Percentiles rank a stretch among this genome's conserved stretches.
Evolutionary conservation across 2,329 filamentous ascomycete genomes (phyloP).

Genomic region (Nemania serpens): DNA sequence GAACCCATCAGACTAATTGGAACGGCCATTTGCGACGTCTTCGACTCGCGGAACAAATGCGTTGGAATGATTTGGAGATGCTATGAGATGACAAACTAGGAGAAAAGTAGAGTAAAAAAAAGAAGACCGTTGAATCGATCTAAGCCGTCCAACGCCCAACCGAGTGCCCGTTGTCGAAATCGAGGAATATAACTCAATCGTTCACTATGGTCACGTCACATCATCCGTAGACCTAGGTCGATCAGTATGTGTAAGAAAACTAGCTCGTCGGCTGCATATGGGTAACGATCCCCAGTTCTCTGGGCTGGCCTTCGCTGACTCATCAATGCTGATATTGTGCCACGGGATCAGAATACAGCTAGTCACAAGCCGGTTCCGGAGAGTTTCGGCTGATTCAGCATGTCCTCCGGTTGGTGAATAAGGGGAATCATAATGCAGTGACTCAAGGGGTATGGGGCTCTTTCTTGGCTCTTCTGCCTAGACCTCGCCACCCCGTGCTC

Average conservation of each 20-base stretch:
- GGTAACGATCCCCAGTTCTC: not conserved
- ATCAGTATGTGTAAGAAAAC: conserved; percentile 9
- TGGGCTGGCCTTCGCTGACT: conserved; percentile 3
- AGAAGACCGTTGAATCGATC: conserved; percentile 20
- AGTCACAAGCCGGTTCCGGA: no score
- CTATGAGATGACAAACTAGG: conserved; percentile 30
- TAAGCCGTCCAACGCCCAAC: conserved; percentile 29
- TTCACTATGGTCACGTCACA: conserved; percentile 23
- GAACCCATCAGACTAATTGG: conserved; percentile 18
- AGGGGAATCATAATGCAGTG: conserved; percentile 6
- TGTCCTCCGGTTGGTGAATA: not conserved
- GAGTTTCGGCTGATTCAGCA: not conserved
- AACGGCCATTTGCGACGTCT: conserved; percentile 17
- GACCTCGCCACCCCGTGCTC: conserved; percentile 66
- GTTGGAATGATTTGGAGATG: conserved; percentile 29
- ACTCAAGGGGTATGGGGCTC: conserved; percentile 4
- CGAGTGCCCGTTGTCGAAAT: conserved; percentile 28
- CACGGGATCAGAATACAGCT: conserved; percentile 4
- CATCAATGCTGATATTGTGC: conserved; percentile 4
- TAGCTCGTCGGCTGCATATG: conserved; percentile 13
- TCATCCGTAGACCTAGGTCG: conserved; percentile 21
- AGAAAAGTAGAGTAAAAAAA: conserved; percentile 12
- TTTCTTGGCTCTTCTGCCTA: conserved; percentile 23
- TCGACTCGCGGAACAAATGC: conserved; percentile 24
- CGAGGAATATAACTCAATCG: conserved; percentile 25